These are phyloP conservation scores for Astrocystis sublimbata DNA, from an alignment of 495 filamentous ascomycete genomes.

Conservation along the genomic window DNA sequence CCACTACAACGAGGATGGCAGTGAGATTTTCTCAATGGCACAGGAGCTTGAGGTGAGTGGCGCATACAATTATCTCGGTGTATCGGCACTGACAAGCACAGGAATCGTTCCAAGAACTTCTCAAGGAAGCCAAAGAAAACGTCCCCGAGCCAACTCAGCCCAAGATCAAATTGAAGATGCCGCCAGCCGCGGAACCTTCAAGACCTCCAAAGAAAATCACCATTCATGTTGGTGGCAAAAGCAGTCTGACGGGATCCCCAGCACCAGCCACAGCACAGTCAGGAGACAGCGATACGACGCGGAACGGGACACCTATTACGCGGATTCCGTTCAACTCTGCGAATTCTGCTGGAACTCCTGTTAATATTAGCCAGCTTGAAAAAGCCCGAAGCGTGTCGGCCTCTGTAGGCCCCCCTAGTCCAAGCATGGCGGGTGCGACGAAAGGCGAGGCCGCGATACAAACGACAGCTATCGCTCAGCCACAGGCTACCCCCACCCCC, in stretches of 20 bases:
- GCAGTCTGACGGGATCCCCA: conserved; percentile 54
- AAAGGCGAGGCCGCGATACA: conserved; percentile 46
- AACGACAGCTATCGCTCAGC: conserved; percentile 36
- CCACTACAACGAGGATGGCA: conserved; percentile 86
- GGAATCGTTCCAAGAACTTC: conserved; percentile 62
- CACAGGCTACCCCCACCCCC: conserved; percentile 15
- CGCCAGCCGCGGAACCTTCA: conserved; percentile 37
- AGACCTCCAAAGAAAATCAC: conserved; percentile 52
- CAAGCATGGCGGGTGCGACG: conserved; percentile 41
- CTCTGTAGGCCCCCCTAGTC: conserved; percentile 50
- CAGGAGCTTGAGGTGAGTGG: conserved; percentile 69
- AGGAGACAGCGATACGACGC: conserved; percentile 33
- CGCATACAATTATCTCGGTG: background rate
- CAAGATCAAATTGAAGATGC: conserved; percentile 76
- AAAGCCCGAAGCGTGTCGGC: conserved; percentile 47
- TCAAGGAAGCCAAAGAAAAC: conserved; percentile 67
- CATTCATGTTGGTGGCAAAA: conserved; percentile 53
- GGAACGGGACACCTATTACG: conserved; percentile 32
- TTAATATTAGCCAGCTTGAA: conserved; percentile 37
- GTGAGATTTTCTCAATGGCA: conserved; percentile 71
- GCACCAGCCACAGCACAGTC: conserved; percentile 51
- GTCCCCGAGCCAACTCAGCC: conserved; percentile 66
- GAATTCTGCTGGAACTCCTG: conserved; percentile 24
- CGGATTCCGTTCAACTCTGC: conserved; percentile 27
- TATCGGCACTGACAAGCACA: conserved; percentile 34